Percentiles rank a stretch among this genome's conserved stretches.
phyloP scores from a whole-genome alignment of 225 moss, liverwort and hornwort genomes.

The Straminergon stramineum region DNA sequence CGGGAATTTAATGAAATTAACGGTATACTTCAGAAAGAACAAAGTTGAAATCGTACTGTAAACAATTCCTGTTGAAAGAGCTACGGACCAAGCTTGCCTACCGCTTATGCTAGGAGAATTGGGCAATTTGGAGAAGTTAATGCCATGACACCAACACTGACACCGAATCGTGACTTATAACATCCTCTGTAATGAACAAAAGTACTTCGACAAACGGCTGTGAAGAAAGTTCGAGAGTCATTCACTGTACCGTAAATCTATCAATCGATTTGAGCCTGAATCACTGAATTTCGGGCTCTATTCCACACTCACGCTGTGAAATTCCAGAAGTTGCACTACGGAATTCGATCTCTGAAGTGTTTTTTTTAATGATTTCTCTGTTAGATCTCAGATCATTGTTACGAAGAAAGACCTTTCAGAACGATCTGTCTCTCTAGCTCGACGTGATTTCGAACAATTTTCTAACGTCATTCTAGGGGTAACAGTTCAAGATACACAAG shows the following conservation, averaged over 20 bases:
- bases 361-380: neutral
- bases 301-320: neutral
- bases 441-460: neutral
- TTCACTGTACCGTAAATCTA: neutral
- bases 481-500: neutral
- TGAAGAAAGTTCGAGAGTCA: neutral
- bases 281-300: too few species aligned
- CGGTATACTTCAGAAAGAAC: too few species aligned
- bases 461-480: neutral
- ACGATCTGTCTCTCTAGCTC: too few species aligned
- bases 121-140: neutral
- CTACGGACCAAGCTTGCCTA: neutral
- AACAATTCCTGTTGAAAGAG: neutral
- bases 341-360: neutral
- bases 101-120: neutral
- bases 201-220: too few species aligned
- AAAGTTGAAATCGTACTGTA: neutral
- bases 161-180: neutral
- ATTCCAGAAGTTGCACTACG: neutral
- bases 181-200: neutral
- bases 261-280: neutral
- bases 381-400: neutral
- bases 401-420: neutral
- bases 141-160: neutral
- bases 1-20: too few species aligned